Evolutionary conservation across 2,329 filamentous ascomycete species (phyloP).

Genomic region (Eurotiales sp.): DNA sequence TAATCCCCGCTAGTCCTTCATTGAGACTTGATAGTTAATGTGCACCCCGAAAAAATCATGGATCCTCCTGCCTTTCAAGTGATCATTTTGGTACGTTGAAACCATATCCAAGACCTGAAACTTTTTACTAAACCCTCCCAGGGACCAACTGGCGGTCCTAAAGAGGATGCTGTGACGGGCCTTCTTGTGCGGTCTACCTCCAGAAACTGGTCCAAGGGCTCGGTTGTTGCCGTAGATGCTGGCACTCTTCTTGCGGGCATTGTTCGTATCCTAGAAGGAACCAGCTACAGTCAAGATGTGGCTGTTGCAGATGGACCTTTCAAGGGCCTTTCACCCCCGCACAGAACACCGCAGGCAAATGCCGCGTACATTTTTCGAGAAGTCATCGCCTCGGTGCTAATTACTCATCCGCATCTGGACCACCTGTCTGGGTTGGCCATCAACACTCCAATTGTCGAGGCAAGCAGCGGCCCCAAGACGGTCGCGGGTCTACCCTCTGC

Average conservation of each 20-base stretch:
- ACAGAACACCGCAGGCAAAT: slow-evolving; percentile 67
- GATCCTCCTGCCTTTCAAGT: slow-evolving; percentile 60
- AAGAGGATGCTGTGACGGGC: slow-evolving; percentile 84
- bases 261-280: slow-evolving; percentile 64
- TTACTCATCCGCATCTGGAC: slow-evolving; percentile 96
- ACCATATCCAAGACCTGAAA: slow-evolving; percentile 8
- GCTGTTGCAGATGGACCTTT: slow-evolving; percentile 65
- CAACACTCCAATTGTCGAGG: slow-evolving; percentile 83
- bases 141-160: slow-evolving; percentile 86
- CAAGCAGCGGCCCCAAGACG: slow-evolving; percentile 72
- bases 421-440: slow-evolving; percentile 89
- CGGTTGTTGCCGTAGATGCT: slow-evolving; percentile 86
- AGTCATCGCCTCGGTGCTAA: slow-evolving; percentile 81
- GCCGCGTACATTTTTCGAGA: slow-evolving; percentile 74
- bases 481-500: slow-evolving; percentile 82
- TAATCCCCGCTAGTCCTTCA: too few relatives aligned
- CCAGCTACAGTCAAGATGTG: slow-evolving; percentile 22
- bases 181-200: slow-evolving; percentile 80
- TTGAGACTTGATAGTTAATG: not conserved
- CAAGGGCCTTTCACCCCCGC: slow-evolving; percentile 68
- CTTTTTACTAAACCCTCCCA: slow-evolving; percentile 11
- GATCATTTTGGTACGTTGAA: slow-evolving; percentile 65
- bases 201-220: slow-evolving; percentile 75
- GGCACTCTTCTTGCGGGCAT: slow-evolving; percentile 87
- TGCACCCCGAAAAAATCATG: not conserved